phyloP scores from a whole-genome alignment of 305 asterid species.

The Andrographis paniculata region DNA sequence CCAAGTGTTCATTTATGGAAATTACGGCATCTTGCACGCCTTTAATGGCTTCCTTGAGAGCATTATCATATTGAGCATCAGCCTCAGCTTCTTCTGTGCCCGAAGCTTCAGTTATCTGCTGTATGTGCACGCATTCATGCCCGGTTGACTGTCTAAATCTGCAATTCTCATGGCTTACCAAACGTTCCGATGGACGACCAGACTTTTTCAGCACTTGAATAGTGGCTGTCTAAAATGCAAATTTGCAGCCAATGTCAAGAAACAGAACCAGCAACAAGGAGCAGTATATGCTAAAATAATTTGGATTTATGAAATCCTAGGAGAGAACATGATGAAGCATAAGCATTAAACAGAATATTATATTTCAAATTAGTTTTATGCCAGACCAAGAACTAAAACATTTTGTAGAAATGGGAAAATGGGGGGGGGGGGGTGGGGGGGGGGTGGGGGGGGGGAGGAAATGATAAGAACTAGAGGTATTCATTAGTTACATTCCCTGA shows the following conservation, averaged over 20 bases:
- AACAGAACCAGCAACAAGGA: background rate
- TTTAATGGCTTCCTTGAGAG: conserved; percentile 75
- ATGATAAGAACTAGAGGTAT: no score
- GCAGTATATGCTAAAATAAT: background rate
- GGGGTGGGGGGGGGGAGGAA: no score
- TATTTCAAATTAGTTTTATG: no score
- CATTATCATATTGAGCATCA: conserved; percentile 74
- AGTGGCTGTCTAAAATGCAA: conserved; percentile 57
- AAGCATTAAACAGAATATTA: no score
- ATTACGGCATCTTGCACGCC: conserved; percentile 75
- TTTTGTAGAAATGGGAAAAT: no score
- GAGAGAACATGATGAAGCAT: no score
- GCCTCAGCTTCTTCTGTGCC: conserved; percentile 99
- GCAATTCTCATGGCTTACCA: conserved; percentile 86
- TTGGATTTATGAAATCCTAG: no score
- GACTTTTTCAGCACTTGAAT: conserved; percentile 90
- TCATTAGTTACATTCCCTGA: no score
- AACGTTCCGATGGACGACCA: conserved; percentile 90
- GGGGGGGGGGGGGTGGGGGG: no score
- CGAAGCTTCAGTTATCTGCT: conserved; percentile 84
- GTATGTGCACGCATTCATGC: conserved; percentile 85
- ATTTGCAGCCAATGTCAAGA: conserved; percentile 6
- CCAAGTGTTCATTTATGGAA: conserved; percentile 72
- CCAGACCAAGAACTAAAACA: background rate
- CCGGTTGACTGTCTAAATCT: conserved; percentile 49